Percentiles rank a stretch among this genome's conserved stretches.
These are phyloP conservation scores for Przewalskia tangutica DNA, from an alignment of 257 asterid species.

Conservation along the genomic window DNA sequence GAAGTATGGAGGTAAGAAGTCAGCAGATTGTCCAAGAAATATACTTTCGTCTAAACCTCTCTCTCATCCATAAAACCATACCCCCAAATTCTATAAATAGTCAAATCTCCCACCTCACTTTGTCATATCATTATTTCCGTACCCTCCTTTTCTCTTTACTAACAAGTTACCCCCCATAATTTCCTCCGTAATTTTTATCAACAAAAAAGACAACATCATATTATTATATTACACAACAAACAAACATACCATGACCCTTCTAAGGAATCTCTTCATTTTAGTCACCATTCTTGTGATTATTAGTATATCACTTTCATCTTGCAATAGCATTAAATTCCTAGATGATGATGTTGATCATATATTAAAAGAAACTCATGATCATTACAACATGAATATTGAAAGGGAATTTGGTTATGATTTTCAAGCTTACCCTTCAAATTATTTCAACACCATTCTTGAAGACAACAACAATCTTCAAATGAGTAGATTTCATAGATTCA, in stretches of 20 bases:
- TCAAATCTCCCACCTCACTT: neutral
- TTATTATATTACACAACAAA: neutral
- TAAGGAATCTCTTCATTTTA: neutral
- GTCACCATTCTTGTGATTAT: neutral
- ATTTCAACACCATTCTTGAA: conserved; percentile 1
- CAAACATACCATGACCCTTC: neutral
- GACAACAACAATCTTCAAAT: conserved; percentile 6
- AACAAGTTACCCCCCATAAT: conserved; percentile 3
- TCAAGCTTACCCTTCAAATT: conserved; percentile 31
- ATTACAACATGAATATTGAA: neutral
- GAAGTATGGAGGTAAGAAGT: conserved; percentile 6
- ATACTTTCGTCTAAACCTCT: neutral
- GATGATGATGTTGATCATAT: neutral
- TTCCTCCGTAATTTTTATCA: neutral
- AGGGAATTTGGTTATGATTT: conserved; percentile 30
- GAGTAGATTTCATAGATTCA: conserved; percentile 1
- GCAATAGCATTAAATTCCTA: neutral
- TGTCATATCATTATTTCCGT: neutral
- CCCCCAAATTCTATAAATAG: neutral
- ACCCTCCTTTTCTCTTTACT: neutral
- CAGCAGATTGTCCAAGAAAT: conserved; percentile 6
- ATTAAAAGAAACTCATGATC: neutral
- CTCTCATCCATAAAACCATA: neutral
- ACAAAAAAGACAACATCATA: neutral
- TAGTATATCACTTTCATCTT: neutral